Percentiles rank a stretch among this genome's conserved stretches.
Evolutionary conservation across 2,329 filamentous ascomycete species (phyloP).

Genomic region (Neodidymelliopsis sp.): DNA sequence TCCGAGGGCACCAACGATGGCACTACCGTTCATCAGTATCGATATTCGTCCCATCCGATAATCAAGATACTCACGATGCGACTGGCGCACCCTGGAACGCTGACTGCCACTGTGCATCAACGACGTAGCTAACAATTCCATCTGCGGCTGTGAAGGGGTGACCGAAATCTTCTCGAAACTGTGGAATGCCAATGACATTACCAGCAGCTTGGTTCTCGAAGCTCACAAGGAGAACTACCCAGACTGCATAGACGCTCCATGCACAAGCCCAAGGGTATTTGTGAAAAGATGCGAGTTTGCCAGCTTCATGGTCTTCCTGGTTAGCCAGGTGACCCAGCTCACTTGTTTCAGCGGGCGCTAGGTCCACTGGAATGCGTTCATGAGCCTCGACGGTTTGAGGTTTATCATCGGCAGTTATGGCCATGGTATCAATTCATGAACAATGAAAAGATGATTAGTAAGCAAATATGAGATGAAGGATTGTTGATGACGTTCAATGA

Average conservation of each 20-base stretch:
- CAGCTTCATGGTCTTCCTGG: constrained; percentile 30
- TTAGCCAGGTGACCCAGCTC: constrained; percentile 29
- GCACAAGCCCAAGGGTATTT: constrained; percentile 38
- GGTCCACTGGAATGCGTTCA: constrained; percentile 18
- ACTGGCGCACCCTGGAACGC: constrained; percentile 55
- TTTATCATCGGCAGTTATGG: constrained; percentile 11
- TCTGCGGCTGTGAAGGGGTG: constrained; percentile 30
- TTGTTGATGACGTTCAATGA: neutral
- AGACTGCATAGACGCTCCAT: constrained; percentile 54
- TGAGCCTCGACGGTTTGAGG: constrained; percentile 21
- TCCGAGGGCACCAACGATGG: constrained; percentile 44
- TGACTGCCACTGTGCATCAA: constrained; percentile 55
- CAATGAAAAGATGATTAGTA: neutral
- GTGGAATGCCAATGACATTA: constrained; percentile 54
- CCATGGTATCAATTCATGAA: no score
- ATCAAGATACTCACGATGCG: constrained; percentile 42
- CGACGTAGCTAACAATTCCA: constrained; percentile 49
- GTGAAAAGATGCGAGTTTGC: constrained; percentile 35
- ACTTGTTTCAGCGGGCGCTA: constrained; percentile 11
- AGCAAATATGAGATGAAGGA: neutral
- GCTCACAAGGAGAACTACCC: constrained; percentile 50
- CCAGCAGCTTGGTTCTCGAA: constrained; percentile 55
- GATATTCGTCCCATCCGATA: neutral
- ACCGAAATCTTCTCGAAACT: constrained; percentile 57
- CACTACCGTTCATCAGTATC: constrained; percentile 6